Percentiles rank a stretch among this genome's conserved stretches.
Conservation (phyloP, 495 filamentous ascomycete species). For the Xylaria nigripes region DNA sequence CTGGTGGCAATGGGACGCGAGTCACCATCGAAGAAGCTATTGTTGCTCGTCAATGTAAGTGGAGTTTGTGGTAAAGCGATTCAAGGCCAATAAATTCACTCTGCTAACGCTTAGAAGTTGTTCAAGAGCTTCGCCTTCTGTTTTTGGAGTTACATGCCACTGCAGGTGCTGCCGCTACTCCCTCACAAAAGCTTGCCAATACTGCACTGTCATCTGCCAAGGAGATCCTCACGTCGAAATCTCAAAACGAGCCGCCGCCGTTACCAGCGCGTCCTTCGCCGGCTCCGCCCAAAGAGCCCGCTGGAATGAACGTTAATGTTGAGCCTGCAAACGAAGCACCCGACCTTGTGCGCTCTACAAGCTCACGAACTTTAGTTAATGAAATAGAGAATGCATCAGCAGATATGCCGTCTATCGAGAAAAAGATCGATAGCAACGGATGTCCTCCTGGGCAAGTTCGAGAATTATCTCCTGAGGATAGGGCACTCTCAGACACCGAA, state of each 20-base stretch:
- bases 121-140: constrained; percentile 35
- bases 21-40: constrained; percentile 35
- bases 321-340: constrained; percentile 17
- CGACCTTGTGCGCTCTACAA: constrained; percentile 30
- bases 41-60: constrained; percentile 30
- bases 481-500: constrained; percentile 1
- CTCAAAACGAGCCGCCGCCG: constrained; percentile 21
- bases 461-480: background rate
- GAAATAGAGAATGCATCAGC: constrained; percentile 20
- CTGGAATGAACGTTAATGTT: constrained; percentile 18
- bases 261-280: constrained; percentile 28
- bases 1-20: constrained; percentile 41
- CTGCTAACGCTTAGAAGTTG: constrained; percentile 17
- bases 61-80: background rate
- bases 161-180: constrained; percentile 47
- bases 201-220: constrained; percentile 50
- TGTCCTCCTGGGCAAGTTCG: background rate
- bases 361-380: constrained; percentile 40
- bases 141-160: constrained; percentile 63
- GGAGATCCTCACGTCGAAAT: constrained; percentile 19
- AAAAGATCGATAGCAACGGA: background rate
- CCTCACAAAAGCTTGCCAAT: constrained; percentile 72
- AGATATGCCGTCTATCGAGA: background rate
- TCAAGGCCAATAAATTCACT: background rate
- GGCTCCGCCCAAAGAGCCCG: constrained; percentile 11